Base-by-base conservation (phyloP, 1,139 yeast species). In the Candida dubliniensis region DNA sequence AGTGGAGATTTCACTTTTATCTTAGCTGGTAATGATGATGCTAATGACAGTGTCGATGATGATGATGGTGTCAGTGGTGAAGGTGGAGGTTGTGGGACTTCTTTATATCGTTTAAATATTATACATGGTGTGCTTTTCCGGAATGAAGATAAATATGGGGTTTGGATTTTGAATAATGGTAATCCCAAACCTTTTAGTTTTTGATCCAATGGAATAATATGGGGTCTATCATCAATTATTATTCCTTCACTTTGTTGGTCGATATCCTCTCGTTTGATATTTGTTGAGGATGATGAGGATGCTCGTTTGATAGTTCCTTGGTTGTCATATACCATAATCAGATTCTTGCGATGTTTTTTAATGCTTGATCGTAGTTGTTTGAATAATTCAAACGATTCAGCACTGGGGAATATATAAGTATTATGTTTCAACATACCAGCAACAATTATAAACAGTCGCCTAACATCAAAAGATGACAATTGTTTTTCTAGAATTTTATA, bases 91-190 rank as follows among this genome's bases (percentile, higher is more conserved):
- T 49, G 38, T 1, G 75, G 74, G 4, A 55, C 47, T 47, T 72
- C 77, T 24, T 59, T 52, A 48, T 54, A 71, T 41, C 59, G 56
- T 40, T 62, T 63, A 46, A 73, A 68, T 2, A 64, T 47, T 44
- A 71, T 56, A 42, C 57, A 67, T 1, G 79, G 77, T 1, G 69
- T 51, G 40, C 61, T 65, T 44, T 67, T 68, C n/a, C 74, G 58
- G 46, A 70, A 63, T 1, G 62, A 51, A 3, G 73, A 62, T 59
- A 72, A 57, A 51, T 66, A 68, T 0, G 77, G 77, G 1, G 61
- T 63, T 31, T 53, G 56, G 10, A 71, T 51, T 50, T 65, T 70
- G 50, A 73, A 62, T 8, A 72, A 46, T 0, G 79, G 79, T 36
- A 71, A 51, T 0, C 76, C 77, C 29, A 53, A 30, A 0, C 76